Evolutionary conservation across 1,284 basidiomycete genomes (phyloP), one percentile per base, ranked within the genome.

Genomic region (Malassezia pachydermatis): DNA sequence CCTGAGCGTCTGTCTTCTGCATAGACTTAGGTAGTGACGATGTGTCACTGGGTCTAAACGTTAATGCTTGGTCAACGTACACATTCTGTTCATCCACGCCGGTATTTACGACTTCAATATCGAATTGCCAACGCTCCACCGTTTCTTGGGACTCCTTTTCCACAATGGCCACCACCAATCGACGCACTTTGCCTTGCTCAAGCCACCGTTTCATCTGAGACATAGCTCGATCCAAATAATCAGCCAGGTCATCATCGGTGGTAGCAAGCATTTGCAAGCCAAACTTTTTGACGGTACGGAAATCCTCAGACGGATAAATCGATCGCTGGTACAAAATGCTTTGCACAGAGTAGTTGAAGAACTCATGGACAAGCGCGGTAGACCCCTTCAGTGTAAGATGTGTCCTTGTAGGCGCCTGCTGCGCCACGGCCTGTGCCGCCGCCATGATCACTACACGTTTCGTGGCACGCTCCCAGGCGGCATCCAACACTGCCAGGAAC

Each of bases 91-190:
- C 43, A 14, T 36, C 48, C 14, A 44, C 7, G 43, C 41, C 59
- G 10, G 55, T 51, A 28, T 76, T 75, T 56, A 78, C 75, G 36
- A 90, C 79, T 65, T 89, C 84, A 64, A 99, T 80, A 74, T 96
- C 89, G 73, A 99, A 98, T 47, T 95, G 89, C 94, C 94, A 99
- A 57, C 94, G 79, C 73, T 99, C 94, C 41, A 95, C 78, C 1
- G 90, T 86, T 53, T 84, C 82, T 38, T 86, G 80, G 14, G 86
- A 84, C 66, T 98, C 92, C 68, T 90, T 88, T 23, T 88, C 86
- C 57, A 98, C 87, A 73, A 99, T 94, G 10, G 87, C 92, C 14
- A 96, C 80, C 1, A 98, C 92, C 1, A 98, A 79, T 55, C 95
- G 84, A 1, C 84, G 88, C 25, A 96, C 84, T 22, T 85, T 81